Evolutionary conservation across 495 filamentous ascomycete species (phyloP).

Genomic region (Amniculicola lignicola): DNA sequence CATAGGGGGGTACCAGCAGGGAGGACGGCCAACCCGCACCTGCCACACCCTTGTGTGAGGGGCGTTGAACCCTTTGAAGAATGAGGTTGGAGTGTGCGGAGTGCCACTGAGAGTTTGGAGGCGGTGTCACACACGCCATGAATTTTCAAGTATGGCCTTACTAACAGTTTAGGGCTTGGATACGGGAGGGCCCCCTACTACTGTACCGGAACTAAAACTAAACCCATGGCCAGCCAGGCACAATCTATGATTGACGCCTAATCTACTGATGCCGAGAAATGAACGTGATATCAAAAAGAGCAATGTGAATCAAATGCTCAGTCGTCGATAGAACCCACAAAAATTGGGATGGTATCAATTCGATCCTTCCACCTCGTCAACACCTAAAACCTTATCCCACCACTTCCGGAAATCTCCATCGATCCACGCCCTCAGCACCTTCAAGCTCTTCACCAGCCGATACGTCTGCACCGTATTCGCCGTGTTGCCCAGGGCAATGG

Average conservation of each 20-base stretch:
- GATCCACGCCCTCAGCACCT: constrained; percentile 18
- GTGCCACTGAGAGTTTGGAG: not conserved
- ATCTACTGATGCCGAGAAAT: not conserved
- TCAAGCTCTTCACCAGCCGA: constrained; percentile 18
- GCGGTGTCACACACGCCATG: not conserved
- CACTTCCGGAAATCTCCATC: constrained; percentile 14
- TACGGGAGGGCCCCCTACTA: not conserved
- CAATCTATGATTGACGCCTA: not conserved
- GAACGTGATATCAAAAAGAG: not conserved
- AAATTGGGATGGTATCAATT: constrained; percentile 1
- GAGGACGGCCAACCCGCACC: not conserved
- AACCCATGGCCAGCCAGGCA: constrained; percentile 1
- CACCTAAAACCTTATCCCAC: constrained; percentile 11
- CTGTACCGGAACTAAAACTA: not conserved
- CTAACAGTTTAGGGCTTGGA: not conserved
- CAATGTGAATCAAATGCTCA: not conserved
- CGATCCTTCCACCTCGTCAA: not conserved
- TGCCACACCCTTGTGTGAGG: not conserved
- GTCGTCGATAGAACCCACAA: not conserved
- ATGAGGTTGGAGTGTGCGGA: no score
- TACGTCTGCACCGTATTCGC: constrained; percentile 15
- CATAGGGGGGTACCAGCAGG: constrained; percentile 19
- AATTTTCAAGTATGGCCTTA: not conserved
- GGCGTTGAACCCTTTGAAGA: not conserved
- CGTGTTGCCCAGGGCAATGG: constrained; percentile 11